Evolutionary conservation across 1,284 basidiomycete genomes (phyloP), one percentile per base, ranked within the genome.

Genomic region (Erythrobasidium hasegawianum): DNA sequence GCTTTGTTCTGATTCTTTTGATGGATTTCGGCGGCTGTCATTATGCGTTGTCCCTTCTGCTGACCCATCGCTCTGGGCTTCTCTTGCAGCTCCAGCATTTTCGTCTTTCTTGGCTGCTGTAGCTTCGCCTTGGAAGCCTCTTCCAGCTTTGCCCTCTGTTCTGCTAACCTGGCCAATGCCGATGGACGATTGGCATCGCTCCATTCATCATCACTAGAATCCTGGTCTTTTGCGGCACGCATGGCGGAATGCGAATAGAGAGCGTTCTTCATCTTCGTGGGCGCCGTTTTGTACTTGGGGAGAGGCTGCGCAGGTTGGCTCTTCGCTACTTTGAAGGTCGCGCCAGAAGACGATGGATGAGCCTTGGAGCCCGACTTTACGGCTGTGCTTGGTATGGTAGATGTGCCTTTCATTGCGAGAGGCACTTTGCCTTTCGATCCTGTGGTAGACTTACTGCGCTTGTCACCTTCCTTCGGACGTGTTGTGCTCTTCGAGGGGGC

Each of bases 81-180:
- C 66, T 26, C 72, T 69, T 57, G 67, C 64, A 84, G 78, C 53
- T 87, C 86, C 52, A 91, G 75, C 49, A 87, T 80, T 78, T 86
- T 87, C 72, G 91, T 83, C 72, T 86, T 83, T 39, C 89, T 83
- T 24, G 79, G 81, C 75, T 83, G 86, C 80, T 83, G 67, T 26
- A 24, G 20, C 16, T 39, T 33, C 45, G 14, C 58, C 47, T 1
- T 64, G 58, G 40, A 13, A 11, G 27, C 26, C n/a, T n/a, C n/a
- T n/a, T 33, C 33, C 8, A 27, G 38, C 41, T 58, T 39, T 18
- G 14, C 49, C 13, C 50, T 13, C 43, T 39, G 27, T 45, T 58
- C 62, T 45, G 55, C 55, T n/a, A 55, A 55, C 10, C 53, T 47
- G 11, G 55, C 18, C 1, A 55, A 27, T n/a, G 45, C 47, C 18